Base-by-base conservation (phyloP, 1,284 basidiomycete genomes). In the Vanrija humicola region DNA sequence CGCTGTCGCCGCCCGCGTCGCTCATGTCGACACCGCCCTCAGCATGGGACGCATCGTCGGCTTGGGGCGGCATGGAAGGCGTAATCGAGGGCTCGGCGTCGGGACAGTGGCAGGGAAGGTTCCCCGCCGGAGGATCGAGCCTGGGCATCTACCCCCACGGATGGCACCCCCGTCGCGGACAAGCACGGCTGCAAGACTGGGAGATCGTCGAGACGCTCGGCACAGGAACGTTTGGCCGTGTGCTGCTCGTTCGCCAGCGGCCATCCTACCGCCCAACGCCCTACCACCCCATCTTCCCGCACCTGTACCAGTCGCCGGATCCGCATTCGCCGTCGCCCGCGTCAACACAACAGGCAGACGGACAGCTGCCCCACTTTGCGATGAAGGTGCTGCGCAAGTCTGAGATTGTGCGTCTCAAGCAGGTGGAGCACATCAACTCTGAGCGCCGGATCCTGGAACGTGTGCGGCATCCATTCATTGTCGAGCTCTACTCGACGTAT, bases 381-480 rank as follows among this genome's bases (percentile, higher is more conserved):
- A 75, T 80, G 73, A 83, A 83, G 69, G 80, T 82, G 6, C 65
- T 83, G 38, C 70, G 75, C 39, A 82, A 83, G 66, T 68, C 72
- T 6, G 79, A 82, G 58, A 75, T 82, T 51, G 79, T 82, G 28
- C 70, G 78, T 23, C 64, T 82, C 34, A 80, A 81, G 59, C 82
- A 83, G 64, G 78, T 83, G 38, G 80, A 82, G 64, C 82, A 83
- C 61, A 80, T 81, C 68, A 82, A 81, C 63, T 80, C 77, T 28
- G 82, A 83, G 61, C 73, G 79, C 19, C 71, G 68, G 48, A 81
- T 82, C 51, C 73, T 83, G 43, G 78, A 79, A 16, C 72, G 77
- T 18, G 77, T 82, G 7, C 73, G 79, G 26, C 81, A 83, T 67
- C 81, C 81, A 6, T 83, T 83, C 70, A 74, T 83, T 48, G 81